Percentiles rank a stretch among this genome's conserved stretches.
These are phyloP conservation scores for Avena insularis DNA, from an alignment of 176 grass and related monocot genomes.

Conservation along the genomic window DNA sequence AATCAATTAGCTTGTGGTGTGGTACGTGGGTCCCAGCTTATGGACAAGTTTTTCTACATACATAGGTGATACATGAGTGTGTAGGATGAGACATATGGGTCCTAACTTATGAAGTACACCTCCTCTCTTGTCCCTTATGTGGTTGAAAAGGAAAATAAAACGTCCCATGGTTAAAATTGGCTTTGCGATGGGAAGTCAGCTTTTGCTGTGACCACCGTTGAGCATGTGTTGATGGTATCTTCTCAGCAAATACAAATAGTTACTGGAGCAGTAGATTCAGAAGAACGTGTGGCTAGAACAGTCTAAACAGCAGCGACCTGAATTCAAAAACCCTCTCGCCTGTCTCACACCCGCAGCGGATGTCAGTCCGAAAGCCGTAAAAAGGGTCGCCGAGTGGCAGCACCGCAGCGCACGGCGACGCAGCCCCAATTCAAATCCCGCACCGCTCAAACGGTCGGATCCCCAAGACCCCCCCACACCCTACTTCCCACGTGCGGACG, in stretches of 20 bases:
- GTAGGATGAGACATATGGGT: no score
- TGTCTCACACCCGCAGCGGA: slow-evolving; percentile 3
- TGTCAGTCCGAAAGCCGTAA: slow-evolving; percentile 49
- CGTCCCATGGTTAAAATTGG: not conserved
- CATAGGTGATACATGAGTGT: no score
- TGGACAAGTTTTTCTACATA: no score
- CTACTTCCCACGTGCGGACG: not conserved
- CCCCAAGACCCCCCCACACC: not conserved
- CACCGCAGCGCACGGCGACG: not conserved
- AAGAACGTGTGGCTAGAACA: not conserved
- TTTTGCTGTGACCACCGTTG: not conserved
- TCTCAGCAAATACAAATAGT: not conserved
- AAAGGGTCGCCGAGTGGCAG: not conserved
- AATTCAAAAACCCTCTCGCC: slow-evolving; percentile 26
- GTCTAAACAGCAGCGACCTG: not conserved
- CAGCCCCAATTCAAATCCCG: slow-evolving; percentile 45
- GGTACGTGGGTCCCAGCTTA: no score
- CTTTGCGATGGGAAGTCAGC: not conserved
- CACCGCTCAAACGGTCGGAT: slow-evolving; percentile 57
- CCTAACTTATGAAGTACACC: no score
- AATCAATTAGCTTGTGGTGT: no score
- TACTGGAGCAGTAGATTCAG: not conserved
- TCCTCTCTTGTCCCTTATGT: no score
- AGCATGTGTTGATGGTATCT: not conserved
- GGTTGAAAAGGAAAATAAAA: not conserved